Conservation (phyloP, 805 yeast genomes). For the Zygosaccharomyces gambellarensis region DNA sequence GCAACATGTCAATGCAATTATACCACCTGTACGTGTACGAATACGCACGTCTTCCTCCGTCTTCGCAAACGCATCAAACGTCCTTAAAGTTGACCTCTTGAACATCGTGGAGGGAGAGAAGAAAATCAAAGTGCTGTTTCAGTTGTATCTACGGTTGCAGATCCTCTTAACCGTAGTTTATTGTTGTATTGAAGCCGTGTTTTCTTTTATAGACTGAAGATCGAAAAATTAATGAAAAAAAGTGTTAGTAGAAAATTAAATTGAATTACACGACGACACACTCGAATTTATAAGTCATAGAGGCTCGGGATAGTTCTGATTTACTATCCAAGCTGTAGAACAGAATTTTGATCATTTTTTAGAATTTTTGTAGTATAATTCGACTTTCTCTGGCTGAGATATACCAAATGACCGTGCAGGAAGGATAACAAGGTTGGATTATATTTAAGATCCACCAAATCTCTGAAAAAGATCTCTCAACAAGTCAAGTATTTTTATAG, state of each 20-base stretch:
- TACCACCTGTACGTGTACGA: constrained; percentile 84
- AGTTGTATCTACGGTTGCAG: neutral
- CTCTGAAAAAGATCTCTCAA: no score
- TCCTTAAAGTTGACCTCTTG: constrained; percentile 37
- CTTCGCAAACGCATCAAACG: constrained; percentile 86
- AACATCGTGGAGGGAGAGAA: constrained; percentile 8
- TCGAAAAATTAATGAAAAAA: neutral
- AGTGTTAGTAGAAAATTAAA: neutral
- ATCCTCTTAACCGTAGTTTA: neutral
- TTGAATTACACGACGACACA: neutral
- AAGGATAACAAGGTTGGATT: no score
- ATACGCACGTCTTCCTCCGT: constrained; percentile 91
- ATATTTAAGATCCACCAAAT: no score
- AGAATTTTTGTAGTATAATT: no score
- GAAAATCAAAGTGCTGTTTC: no score
- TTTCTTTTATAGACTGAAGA: neutral
- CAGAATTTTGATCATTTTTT: no score
- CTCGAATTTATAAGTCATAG: no score
- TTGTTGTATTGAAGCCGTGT: neutral
- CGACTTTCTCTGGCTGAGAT: no score
- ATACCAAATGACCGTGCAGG: no score
- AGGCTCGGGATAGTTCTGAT: no score
- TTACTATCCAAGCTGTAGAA: no score
- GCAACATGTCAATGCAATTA: constrained; percentile 71
- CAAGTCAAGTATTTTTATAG: no score